Conservation (phyloP, 106 monocot species). For the Xerophyta viscosa region DNA sequence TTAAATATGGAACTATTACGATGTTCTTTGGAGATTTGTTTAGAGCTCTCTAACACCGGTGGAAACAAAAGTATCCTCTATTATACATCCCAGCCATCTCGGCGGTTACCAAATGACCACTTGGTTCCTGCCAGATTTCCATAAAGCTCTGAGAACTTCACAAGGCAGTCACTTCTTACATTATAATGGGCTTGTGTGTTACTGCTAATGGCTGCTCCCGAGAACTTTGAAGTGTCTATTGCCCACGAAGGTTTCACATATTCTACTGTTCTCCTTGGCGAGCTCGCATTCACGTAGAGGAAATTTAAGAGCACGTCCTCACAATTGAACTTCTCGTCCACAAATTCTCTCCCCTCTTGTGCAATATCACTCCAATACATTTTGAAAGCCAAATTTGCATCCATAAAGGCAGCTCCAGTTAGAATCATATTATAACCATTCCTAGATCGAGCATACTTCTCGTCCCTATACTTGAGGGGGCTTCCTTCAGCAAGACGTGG, state of each 20-base stretch:
- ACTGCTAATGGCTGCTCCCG: conserved; percentile 56
- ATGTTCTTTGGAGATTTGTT: too few relatives aligned
- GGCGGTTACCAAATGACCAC: conserved; percentile 45
- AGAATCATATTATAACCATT: conserved; percentile 79
- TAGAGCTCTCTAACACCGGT: too few relatives aligned
- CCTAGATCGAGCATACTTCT: conserved; percentile 43
- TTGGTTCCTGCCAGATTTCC: conserved; percentile 42
- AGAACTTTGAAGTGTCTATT: conserved; percentile 70
- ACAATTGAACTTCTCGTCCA: conserved; percentile 57
- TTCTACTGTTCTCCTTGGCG: conserved; percentile 40
- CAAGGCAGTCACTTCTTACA: conserved; percentile 62
- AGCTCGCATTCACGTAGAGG: conserved; percentile 52
- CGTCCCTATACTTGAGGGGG: conserved; percentile 51
- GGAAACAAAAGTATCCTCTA: too few relatives aligned
- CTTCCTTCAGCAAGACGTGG: conserved; percentile 65
- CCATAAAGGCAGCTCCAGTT: conserved; percentile 77
- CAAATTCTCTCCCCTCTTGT: conserved; percentile 41
- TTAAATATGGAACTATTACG: too few relatives aligned
- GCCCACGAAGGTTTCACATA: conserved; percentile 81
- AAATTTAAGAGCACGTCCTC: conserved; percentile 83
- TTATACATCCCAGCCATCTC: conserved; percentile 87
- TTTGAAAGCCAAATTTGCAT: conserved; percentile 49
- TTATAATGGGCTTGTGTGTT: conserved; percentile 55
- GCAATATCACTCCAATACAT: conserved; percentile 71
- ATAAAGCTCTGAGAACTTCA: conserved; percentile 48